Evolutionary conservation across 2,329 filamentous ascomycete species (phyloP), one percentile per base, ranked within the genome.

Genomic region (Aureobasidium sp.): DNA sequence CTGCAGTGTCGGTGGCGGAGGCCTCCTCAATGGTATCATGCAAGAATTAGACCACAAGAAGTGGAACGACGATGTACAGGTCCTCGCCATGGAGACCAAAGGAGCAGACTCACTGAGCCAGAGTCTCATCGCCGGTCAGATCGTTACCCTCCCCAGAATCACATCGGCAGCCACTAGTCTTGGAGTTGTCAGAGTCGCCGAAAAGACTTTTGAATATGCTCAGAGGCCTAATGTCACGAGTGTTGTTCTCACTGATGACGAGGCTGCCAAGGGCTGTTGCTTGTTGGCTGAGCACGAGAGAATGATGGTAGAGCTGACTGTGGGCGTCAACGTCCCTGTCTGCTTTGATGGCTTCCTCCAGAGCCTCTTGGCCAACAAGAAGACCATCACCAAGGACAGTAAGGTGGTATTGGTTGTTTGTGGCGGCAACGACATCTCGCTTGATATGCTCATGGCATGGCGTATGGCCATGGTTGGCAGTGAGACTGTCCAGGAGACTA

Each of bases 401-500:
- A 90, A 89, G 66, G 83, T 97, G 4, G 91, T 97, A 1, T 78
- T 97, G 59, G 81, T 96, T 25, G 86, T 97, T 8, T 97, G 93
- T 70, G 93, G 93, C 1, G 82, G 80, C 11, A 81, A 76, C 55
- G 81, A 81, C 68, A 75, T 84, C 39, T 80, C 75, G 0, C 73
- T 79, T 2, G 76, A 79, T 60, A 81, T 81, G 75, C 70, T 84
- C 63, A 75, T 74, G 42, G 74, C 75, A 48, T 84, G 80, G 76
- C 77, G 69, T 76, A 78, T 64, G 68, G 68, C 29, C 60, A 66
- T 42, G 61, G 20, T 49, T 3, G 51, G 42, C 22, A 41, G 34
- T 17, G 61, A 58, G 52, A 62, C 41, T 49, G 51, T 61, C 15
- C 59, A 55, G 11, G 59, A 55, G 17, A 53, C 59, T 27, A 53